Base-by-base conservation (phyloP, 768 basidiomycete genomes). In the Dentipellis sp. region DNA sequence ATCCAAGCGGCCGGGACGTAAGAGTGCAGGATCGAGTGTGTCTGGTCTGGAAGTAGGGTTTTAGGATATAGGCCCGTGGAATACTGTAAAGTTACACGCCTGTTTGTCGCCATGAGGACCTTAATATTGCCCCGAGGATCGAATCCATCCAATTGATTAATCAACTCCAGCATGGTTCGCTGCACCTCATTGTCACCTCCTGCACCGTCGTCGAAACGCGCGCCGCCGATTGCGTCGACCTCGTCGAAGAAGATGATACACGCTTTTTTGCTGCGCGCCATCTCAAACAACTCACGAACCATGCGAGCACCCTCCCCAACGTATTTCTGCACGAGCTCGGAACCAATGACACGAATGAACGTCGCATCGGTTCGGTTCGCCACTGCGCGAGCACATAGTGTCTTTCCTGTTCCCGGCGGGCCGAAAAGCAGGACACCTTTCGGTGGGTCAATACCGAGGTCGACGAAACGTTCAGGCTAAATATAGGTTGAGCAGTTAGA, bases 231-330 rank as follows among this genome's bases (percentile, higher is more conserved):
- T 48, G 97, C 97, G 64, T 98, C 97, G 12, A 99, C 84, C 76
- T 98, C 97, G 64, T 99, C 97, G 62, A 99, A 98, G 75, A 99
- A 99, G 66, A 99, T 97, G 67, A 99, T 98, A 66, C 97, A 98
- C 1, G 97, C 97, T 72, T 98, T 98, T 77, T 98, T 98, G 62
- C 86, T 86, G 59, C 97, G 81, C 34, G 97, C 97, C 95, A 98
- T 97, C 73, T 98, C 97, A 71, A 99, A 99, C 56, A 98, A 75
- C 67, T 98, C 97, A 50, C 97, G 86, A 16, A 99, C 94, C 97
- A 98, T 97, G 57, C 97, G 79, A 7, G 97, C 97, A 58, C 97
- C 97, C 71, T 99, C 97, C 49, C 97, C 97, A 51, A 99, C 97
- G 68, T 99, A 99, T 70, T 99, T 99, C 72, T 99, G 97, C n/a